These are phyloP conservation scores for Articulospora tetracladia DNA, from an alignment of 495 filamentous ascomycete genomes.

Conservation along the genomic window DNA sequence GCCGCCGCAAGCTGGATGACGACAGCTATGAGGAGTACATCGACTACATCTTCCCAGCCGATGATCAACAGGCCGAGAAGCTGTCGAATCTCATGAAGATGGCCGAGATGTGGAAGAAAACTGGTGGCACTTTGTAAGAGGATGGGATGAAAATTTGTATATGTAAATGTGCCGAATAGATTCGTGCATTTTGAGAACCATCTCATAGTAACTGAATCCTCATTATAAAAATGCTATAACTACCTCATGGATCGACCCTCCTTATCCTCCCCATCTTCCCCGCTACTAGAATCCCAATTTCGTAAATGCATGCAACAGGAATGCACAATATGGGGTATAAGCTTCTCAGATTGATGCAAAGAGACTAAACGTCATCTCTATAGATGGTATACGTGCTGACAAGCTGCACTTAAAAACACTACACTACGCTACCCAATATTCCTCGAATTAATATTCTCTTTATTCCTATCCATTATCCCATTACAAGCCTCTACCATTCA, in stretches of 20 bases:
- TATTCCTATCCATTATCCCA: neutral
- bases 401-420: neutral
- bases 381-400: too few relatives aligned
- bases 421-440: neutral
- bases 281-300: too few relatives aligned
- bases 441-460: too few relatives aligned
- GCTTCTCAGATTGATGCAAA: too few relatives aligned
- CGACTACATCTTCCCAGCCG: conserved; percentile 96
- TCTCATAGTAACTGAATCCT: too few relatives aligned
- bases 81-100: conserved; percentile 78
- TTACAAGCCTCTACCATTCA: neutral
- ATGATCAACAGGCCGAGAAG: conserved; percentile 83
- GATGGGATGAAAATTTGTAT: neutral
- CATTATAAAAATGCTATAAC: too few relatives aligned
- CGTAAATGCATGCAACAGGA: too few relatives aligned
- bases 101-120: conserved; percentile 88
- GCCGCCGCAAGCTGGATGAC: conserved; percentile 89
- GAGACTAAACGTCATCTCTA: too few relatives aligned
- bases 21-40: conserved; percentile 96
- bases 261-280: too few relatives aligned
- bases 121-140: conserved; percentile 31
- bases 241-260: too few relatives aligned
- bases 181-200: neutral
- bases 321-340: too few relatives aligned
- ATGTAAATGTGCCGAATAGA: neutral